Evolutionary conservation across 2,329 filamentous ascomycete species (phyloP).

Genomic region (Hymenoscyphus fraxineus): DNA sequence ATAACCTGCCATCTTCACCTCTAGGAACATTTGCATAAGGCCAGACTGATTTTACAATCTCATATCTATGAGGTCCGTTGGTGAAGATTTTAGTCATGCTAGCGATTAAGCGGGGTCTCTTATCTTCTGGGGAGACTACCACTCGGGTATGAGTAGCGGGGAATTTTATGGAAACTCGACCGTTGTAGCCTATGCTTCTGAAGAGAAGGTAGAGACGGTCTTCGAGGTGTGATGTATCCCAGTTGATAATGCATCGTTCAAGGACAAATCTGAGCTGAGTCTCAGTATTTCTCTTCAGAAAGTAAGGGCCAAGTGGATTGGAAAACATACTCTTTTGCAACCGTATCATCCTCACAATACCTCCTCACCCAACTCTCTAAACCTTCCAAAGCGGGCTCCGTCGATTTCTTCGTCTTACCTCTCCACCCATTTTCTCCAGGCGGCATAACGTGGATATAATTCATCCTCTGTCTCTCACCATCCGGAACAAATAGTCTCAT

Average conservation of each 20-base stretch:
- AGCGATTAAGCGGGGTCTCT: slow-evolving; percentile 52
- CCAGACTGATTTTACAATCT: slow-evolving; percentile 54
- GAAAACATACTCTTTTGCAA: slow-evolving; percentile 26
- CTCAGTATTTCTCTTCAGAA: not conserved
- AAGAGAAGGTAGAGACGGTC: slow-evolving; percentile 51
- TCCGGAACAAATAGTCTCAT: slow-evolving; percentile 51
- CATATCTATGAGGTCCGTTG: slow-evolving; percentile 49
- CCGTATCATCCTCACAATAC: slow-evolving; percentile 26
- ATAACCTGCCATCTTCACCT: slow-evolving; percentile 43
- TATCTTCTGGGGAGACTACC: slow-evolving; percentile 49
- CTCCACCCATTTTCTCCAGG: slow-evolving; percentile 48
- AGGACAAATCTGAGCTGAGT: slow-evolving; percentile 41
- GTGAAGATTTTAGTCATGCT: slow-evolving; percentile 49
- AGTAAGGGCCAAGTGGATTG: not conserved
- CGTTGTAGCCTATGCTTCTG: slow-evolving; percentile 48
- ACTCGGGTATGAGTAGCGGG: slow-evolving; percentile 48
- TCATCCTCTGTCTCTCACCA: slow-evolving; percentile 39
- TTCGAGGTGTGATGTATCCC: slow-evolving; percentile 53
- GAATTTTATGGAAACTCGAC: slow-evolving; percentile 47
- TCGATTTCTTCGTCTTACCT: slow-evolving; percentile 30
- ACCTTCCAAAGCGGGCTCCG: slow-evolving; percentile 15
- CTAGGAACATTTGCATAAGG: slow-evolving; percentile 49
- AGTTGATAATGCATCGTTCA: slow-evolving; percentile 50
- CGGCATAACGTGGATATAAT: slow-evolving; percentile 51
- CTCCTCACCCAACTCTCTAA: slow-evolving; percentile 26